Base-by-base conservation (phyloP, 1,284 basidiomycete species). In the Amylostereum chailletii region DNA sequence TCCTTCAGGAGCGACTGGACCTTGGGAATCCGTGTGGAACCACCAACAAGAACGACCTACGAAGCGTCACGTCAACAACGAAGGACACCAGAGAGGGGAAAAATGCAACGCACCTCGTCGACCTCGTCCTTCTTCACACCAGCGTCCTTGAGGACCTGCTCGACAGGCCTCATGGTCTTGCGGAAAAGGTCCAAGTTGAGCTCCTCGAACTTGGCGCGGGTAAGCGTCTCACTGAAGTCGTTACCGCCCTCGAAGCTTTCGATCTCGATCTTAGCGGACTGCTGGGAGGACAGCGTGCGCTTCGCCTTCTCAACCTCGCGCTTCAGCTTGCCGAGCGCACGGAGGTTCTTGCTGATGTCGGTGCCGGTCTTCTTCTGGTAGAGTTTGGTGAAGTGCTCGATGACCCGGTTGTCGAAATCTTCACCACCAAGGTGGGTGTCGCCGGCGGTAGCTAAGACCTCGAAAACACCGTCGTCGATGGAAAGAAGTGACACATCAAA, bases 381-480 rank as follows among this genome's bases (percentile, higher is more conserved):
- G 53, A 75, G 70, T 76, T 95, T 94, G 76, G 85, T 78, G 64
- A 96, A 80, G 77, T 93, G 85, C 56, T 95, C 90, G 59, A 95
- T 93, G 55, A 95, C 81, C 50, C 91, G 87, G 79, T 97, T 95
- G 72, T 98, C 94, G 67, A 98, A 98, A 74, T 98, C 95, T 74
- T 98, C 95, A 71, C 95, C 95, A 78, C 95, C 95, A 56, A 98
- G 87, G 69, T 97, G 95, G 55, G 95, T 98, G 74, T 99, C 94
- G 79, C 94, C 94, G 54, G 94, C 94, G 52, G 94, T 98, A 49
- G 95, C 93, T 61, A 96, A 74, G 51, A 98, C 95, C 71, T 97
- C 95, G 63, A 99, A 99, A 66, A 98, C 93, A 65, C 94, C 95
- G 60, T 95, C 93, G 66, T 97, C 93, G 69, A 97, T 97, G 47